phyloP scores from a whole-genome alignment of 176 grass and related monocot species.

The Zea luxurians region DNA sequence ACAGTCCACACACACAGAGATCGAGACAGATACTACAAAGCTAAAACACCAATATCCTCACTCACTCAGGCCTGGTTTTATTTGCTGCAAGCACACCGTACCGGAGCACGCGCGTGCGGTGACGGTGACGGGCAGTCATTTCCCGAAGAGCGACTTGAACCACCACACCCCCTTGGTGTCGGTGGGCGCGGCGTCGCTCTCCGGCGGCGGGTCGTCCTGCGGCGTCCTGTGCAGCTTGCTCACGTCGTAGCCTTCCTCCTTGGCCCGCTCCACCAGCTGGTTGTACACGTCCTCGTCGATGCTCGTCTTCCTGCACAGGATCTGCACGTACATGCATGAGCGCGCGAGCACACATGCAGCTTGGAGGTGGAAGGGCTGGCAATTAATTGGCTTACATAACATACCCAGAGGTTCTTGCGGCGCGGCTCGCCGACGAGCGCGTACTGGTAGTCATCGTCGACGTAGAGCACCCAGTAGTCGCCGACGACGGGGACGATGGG shows the following conservation, averaged over 20 bases:
- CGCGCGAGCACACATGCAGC: too few species aligned
- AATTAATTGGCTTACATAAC: neutral
- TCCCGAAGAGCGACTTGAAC: slow-evolving; percentile 73
- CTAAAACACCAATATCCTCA: too few species aligned
- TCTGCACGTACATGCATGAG: slow-evolving; percentile 9
- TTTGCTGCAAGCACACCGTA: too few species aligned
- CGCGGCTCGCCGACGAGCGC: slow-evolving; percentile 75
- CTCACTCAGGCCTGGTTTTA: too few species aligned
- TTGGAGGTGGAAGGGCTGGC: too few species aligned
- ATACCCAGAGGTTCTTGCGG: slow-evolving; percentile 61
- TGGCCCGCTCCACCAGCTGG: slow-evolving; percentile 59
- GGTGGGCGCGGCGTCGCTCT: slow-evolving; percentile 45
- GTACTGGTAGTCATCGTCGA: slow-evolving; percentile 72
- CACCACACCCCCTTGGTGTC: slow-evolving; percentile 62
- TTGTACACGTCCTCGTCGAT: slow-evolving; percentile 70
- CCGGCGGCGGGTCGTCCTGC: slow-evolving; percentile 64
- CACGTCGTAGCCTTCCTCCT: slow-evolving; percentile 54
- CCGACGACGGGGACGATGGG: slow-evolving; percentile 83
- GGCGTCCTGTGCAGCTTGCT: slow-evolving; percentile 56
- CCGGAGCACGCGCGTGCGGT: too few species aligned
- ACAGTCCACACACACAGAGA: neutral
- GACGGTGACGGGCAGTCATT: slow-evolving; percentile 35
- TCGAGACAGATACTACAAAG: neutral
- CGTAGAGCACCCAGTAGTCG: slow-evolving; percentile 89
- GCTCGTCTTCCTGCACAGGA: slow-evolving; percentile 56